Evolutionary conservation across 768 basidiomycete species (phyloP), one percentile per base, ranked within the genome.

Genomic region (Phaffia australis): DNA sequence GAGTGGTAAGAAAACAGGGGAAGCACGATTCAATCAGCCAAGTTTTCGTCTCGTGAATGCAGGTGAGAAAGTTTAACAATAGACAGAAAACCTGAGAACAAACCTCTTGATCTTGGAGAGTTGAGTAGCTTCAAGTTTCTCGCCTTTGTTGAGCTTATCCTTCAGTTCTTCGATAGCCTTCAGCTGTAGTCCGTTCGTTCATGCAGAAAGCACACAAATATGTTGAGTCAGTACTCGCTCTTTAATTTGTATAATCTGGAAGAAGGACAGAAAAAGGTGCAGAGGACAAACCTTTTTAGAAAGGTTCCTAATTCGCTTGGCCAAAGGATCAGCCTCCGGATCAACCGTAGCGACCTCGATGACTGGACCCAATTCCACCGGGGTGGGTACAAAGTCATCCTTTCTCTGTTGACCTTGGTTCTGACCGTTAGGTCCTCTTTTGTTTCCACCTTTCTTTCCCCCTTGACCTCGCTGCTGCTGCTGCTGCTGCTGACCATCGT

Each of bases 91-190:
- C 18, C 21, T 3, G 25, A 27, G 7, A 47, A 55, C 65, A 48
- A 9, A 66, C 65, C 86, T 85, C 51, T 95, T 92, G 72, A 98
- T 94, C 83, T 99, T 99, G 83, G 87, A 88, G 71, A 94, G 79
- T 77, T 99, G 94, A 21, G 94, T 99, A 65, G 85, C 86, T 76
- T 99, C 94, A 35, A 99, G 81, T 64, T 86, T 83, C 76, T 98
- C 93, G 0, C 95, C 94, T 47, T 87, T 83, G 73, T 83, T 86
- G 30, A 84, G 82, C 79, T 92, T 91, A 71, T 88, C 89, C 79
- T 97, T 98, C 59, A 99, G 83, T 73, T 98, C 93, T 25, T 97
- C 91, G 71, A 99, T 98, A n/a, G 94, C 94, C 76, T 95, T 97
- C 71, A 99, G 81, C 92, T 95, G 71, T 48, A 64, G n/a, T 14